Evolutionary conservation across 2,329 filamentous ascomycete species (phyloP).

Genomic region (Beauveria rudraprayagi): DNA sequence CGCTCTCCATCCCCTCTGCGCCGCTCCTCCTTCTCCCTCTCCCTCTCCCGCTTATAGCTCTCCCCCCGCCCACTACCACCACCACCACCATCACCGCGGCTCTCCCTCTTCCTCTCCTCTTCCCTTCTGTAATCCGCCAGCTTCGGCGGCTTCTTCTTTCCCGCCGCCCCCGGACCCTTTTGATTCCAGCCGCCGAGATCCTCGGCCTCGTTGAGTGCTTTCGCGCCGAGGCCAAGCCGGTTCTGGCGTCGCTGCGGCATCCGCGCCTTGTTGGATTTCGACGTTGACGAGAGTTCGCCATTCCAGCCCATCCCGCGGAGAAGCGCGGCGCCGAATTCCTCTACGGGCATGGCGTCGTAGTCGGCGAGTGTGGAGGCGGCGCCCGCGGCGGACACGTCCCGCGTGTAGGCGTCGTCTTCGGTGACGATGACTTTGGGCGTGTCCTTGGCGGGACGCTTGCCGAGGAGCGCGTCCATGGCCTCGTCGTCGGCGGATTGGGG

Average conservation of each 20-base stretch:
- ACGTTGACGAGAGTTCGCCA: constrained; percentile 38
- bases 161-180: constrained; percentile 36
- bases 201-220: constrained; percentile 62
- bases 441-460: constrained; percentile 36
- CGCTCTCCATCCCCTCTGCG: constrained; percentile 24
- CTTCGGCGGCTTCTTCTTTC: constrained; percentile 30
- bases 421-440: constrained; percentile 44
- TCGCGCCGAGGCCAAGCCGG: constrained; percentile 81
- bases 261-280: constrained; percentile 52
- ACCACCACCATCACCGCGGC: constrained; percentile 27
- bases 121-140: constrained; percentile 43
- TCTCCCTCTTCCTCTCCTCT: constrained; percentile 37
- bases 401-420: constrained; percentile 61
- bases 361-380: constrained; percentile 71
- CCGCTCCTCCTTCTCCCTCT: constrained; percentile 30
- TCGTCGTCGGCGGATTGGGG: constrained; percentile 34
- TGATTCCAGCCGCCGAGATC: constrained; percentile 79
- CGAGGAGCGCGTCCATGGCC: constrained; percentile 60
- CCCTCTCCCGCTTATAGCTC: constrained; percentile 38
- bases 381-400: constrained; percentile 64
- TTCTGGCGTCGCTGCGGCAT: constrained; percentile 59
- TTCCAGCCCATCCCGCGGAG: constrained; percentile 96
- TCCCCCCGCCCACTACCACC: constrained; percentile 20
- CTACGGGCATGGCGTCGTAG: constrained; percentile 83
- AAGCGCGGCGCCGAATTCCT: constrained; percentile 87